Base-by-base conservation (phyloP, 805 yeast genomes). In the Komagataella populi region DNA sequence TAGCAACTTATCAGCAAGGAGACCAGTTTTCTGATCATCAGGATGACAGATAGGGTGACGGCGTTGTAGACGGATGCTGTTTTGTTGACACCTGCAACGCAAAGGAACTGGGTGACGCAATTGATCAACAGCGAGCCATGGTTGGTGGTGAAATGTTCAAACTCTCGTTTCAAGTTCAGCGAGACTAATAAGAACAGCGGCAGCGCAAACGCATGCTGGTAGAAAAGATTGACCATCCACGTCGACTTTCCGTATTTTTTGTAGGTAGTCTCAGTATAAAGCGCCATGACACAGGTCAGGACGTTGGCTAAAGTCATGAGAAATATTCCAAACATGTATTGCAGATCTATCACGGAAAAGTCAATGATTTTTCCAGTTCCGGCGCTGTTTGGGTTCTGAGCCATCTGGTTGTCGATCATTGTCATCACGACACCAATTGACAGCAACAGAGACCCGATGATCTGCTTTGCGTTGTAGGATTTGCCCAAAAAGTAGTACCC, bases 211-310 rank as follows among this genome's bases (percentile, higher is more conserved):
- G 76, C 59, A 58, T 81, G 86, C 14, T 77, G 70, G 62, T 78
- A 83, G 58, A 84, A 84, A 47, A 84, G 60, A 43, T 75, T 71
- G 56, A 84, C 89, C 51, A 73, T 67, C 90, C 90, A 84, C 50
- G 74, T 73, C 3, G 43, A 44, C 51, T 70, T 70, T 5, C 85
- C 84, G 59, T 80, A 77, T 18, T 56, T 57, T 12, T 61, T 61
- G 57, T 69, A 75, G 0, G 81, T 71, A 49, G 62, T 62, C 57
- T 84, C 88, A 46, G 73, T 73, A 59, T 75, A 72, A 17, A 82
- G 68, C 1, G 85, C 83, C 66, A 79, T 70, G n/a, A 80, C 56
- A 0, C 87, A 77, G 10, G 75, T 71, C 8, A 81, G 55, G 0
- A 77, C 57, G 6, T 83, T 75, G 0, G 85, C 73, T 2, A 74